These are phyloP conservation scores for Alopecurus myosuroides DNA, from an alignment of 176 grass and related monocot species.

Conservation along the genomic window DNA sequence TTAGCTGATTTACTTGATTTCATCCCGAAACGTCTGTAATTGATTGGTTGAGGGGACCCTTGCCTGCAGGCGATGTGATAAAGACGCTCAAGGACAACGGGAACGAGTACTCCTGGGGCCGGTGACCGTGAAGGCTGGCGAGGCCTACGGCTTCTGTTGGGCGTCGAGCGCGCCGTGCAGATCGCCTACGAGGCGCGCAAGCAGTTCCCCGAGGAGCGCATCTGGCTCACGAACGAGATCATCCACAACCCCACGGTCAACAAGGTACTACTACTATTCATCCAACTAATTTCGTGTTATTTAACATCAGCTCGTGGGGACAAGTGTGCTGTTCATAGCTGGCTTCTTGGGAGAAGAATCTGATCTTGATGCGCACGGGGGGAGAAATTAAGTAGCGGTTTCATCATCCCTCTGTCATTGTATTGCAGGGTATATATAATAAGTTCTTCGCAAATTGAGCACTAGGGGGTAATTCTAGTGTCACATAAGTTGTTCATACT, in stretches of 20 bases:
- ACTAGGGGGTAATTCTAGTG: not conserved
- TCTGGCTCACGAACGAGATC: slow-evolving; percentile 99
- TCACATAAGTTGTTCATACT: not conserved
- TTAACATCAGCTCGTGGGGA: not conserved
- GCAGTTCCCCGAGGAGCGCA: slow-evolving; percentile 92
- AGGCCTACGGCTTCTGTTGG: slow-evolving; percentile 99
- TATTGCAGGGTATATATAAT: not conserved
- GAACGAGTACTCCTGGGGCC: slow-evolving; percentile 70
- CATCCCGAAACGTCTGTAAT: not conserved
- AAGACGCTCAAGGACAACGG: slow-evolving; percentile 92
- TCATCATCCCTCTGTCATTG: not conserved
- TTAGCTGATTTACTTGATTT: no score
- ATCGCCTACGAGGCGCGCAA: slow-evolving; percentile 98
- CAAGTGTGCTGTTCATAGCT: not conserved
- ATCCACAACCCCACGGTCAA: slow-evolving; percentile 98
- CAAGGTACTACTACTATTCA: slow-evolving; percentile 41
- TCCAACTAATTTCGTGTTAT: not conserved
- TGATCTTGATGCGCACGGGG: not conserved
- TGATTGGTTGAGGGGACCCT: not conserved
- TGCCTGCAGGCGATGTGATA: slow-evolving; percentile 64
- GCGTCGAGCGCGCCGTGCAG: slow-evolving; percentile 97
- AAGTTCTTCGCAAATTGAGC: not conserved
- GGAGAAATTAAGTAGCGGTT: not conserved
- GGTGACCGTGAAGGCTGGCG: slow-evolving; percentile 84
- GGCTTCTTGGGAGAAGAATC: not conserved